Base-by-base conservation (phyloP, 2,329 filamentous ascomycete species). In the Paraphoma chrysanthemicola region DNA sequence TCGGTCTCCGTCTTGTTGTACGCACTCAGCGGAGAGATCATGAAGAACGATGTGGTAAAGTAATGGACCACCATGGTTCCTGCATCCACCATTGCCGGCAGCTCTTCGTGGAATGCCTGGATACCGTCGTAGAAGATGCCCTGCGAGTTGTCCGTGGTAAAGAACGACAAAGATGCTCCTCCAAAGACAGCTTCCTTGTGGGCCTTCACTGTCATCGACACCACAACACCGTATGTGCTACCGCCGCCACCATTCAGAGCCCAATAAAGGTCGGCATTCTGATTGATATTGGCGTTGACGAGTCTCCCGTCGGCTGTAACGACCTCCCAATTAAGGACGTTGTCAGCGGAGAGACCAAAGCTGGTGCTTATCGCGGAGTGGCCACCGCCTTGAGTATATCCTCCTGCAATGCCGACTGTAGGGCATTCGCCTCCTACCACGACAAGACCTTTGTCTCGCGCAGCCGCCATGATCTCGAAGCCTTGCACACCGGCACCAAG, bases 331-430 rank as follows among this genome's bases (percentile, higher is more conserved):
- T 59, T 53, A 2, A 67, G 44, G 4, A 70, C 64, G 10, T 70
- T 64, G 45, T 73, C 70, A 6, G 62, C 67, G 4, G 62, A 63
- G 18, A 73, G 62, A 3, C 70, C 70, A 60, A 80, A 81, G 45
- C 78, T 72, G 23, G 77, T 76, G 16, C 79, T 80, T 42, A 86
- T 66, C 6, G 82, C 82, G 9, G 79, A 81, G 69, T 87, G 82
- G 0, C 85, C 85, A 30, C 82, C 84, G 2, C 82, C 63, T 28
- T 62, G 54, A 1, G 59, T 50, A 39, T 64, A 68, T 16, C 68
- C 65, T 17, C 67, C 83, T 14, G 66, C 67, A 12, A 73, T 61
- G 49, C 84, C 84, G 6, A 87, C 82, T 2, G 78, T 82, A 45
- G 67, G 57, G 70, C 67, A 71, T 8, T 66, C 57, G 1, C 70